Conservation (phyloP, 345 rosid genomes). For the Arabis hirsuta region DNA sequence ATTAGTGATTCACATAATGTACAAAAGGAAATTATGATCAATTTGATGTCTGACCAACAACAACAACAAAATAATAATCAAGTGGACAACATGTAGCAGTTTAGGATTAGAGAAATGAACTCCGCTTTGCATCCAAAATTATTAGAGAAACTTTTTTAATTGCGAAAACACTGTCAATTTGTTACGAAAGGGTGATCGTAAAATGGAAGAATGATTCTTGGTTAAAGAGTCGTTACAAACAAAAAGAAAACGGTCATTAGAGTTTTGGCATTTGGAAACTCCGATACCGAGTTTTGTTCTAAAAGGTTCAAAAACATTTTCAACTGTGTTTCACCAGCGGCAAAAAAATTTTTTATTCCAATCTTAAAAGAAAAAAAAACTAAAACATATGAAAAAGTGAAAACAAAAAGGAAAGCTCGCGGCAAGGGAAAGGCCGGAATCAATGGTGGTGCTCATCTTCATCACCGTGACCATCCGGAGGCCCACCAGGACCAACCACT, state of each 20-base stretch:
- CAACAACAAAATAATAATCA: too few species aligned
- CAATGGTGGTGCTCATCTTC: conserved; percentile 58
- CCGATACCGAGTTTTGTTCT: conserved; percentile 25
- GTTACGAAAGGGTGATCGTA: conserved; percentile 6
- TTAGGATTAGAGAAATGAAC: too few species aligned
- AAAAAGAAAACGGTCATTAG: conserved; percentile 27
- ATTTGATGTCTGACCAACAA: too few species aligned
- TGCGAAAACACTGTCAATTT: too few species aligned
- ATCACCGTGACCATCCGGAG: conserved; percentile 81
- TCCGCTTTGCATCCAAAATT: too few species aligned
- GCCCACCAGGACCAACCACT: conserved; percentile 92
- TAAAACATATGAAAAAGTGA: conserved; percentile 1
- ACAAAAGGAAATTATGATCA: too few species aligned
- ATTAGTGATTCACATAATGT: too few species aligned
- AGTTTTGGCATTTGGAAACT: conserved; percentile 33
- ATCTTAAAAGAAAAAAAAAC: neutral
- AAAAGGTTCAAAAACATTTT: conserved; percentile 21
- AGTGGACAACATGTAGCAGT: too few species aligned
- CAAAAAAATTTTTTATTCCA: conserved; percentile 4
- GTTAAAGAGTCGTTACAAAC: conserved; percentile 28
- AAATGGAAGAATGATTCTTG: conserved; percentile 36
- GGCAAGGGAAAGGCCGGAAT: conserved; percentile 38
- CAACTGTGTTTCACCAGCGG: conserved; percentile 31
- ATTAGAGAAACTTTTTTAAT: too few species aligned
- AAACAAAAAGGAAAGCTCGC: conserved; percentile 29